Conservation (phyloP, 2,329 filamentous ascomycete species). For the Hysterium pulicare region DNA sequence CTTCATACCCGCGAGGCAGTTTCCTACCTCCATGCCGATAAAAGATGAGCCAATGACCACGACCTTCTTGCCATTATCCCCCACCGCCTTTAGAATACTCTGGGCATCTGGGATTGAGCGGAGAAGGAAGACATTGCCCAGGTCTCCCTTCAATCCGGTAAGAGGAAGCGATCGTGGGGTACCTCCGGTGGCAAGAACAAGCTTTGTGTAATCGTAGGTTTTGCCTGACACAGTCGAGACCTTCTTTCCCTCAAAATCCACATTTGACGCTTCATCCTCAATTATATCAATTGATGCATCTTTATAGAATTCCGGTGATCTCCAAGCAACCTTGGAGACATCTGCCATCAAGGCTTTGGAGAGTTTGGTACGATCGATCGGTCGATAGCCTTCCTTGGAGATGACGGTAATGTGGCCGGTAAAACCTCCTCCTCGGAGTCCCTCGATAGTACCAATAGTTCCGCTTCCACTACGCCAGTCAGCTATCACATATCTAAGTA, state of each 20-base stretch:
- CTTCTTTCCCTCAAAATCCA: conserved; percentile 72
- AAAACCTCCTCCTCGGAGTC: conserved; percentile 77
- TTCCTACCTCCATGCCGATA: conserved; percentile 97
- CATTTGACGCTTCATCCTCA: conserved; percentile 61
- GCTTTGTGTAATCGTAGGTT: conserved; percentile 75
- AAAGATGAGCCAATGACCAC: conserved; percentile 91
- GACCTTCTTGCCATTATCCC: conserved; percentile 81
- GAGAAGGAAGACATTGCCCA: conserved; percentile 83
- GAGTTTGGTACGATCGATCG: conserved; percentile 91
- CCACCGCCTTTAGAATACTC: conserved; percentile 74
- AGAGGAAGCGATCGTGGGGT: conserved; percentile 72
- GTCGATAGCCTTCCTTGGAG: conserved; percentile 76
- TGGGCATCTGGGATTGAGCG: conserved; percentile 74
- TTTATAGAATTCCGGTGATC: conserved; percentile 74
- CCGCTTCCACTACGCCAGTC: conserved; percentile 64
- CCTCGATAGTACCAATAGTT: conserved; percentile 76
- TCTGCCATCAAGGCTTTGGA: conserved; percentile 91
- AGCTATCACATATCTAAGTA: conserved; percentile 6
- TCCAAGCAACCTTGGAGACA: conserved; percentile 70
- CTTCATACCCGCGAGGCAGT: conserved; percentile 68
- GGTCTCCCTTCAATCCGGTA: conserved; percentile 74
- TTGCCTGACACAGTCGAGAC: conserved; percentile 73
- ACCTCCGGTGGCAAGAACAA: conserved; percentile 87
- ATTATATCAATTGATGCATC: conserved; percentile 56
- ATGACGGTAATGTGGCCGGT: conserved; percentile 77